Percentiles rank a stretch among this genome's conserved stretches.
Evolutionary conservation across 2,329 filamentous ascomycete species (phyloP).

Genomic region (Hypoxylon sp.): DNA sequence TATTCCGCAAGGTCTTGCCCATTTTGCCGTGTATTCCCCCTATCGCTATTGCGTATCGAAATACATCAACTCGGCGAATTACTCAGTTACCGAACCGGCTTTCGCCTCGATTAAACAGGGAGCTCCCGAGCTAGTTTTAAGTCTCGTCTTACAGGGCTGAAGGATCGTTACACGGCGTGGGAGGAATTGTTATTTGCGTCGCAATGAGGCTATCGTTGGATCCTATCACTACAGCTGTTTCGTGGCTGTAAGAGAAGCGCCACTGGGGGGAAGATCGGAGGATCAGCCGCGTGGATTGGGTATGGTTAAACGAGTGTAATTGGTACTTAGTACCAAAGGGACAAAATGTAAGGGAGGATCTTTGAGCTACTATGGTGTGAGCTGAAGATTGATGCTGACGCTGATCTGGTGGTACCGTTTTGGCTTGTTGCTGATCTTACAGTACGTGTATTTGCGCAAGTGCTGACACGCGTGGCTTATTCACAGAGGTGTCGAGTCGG

Average conservation of each 20-base stretch:
- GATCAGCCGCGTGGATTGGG: constrained; percentile 18
- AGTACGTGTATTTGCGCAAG: constrained; percentile 20
- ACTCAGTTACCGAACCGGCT: constrained; percentile 6
- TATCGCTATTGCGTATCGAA: constrained; percentile 40
- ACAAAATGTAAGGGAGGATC: constrained; percentile 28
- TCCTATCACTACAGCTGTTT: constrained; percentile 21
- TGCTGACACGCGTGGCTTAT: constrained; percentile 28
- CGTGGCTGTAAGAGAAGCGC: constrained; percentile 37
- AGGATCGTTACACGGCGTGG: constrained; percentile 12
- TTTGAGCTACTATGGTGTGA: constrained; percentile 13
- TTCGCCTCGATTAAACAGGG: constrained; percentile 18
- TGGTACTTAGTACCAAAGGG: constrained; percentile 64
- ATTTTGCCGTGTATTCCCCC: constrained; percentile 45
- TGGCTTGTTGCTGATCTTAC: constrained; percentile 27
- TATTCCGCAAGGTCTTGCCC: constrained; percentile 45
- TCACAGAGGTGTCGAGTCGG: constrained; percentile 1
- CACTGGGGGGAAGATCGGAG: constrained; percentile 32
- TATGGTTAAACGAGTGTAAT: constrained; percentile 66
- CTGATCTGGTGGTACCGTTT: constrained; percentile 35
- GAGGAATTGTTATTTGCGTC: constrained; percentile 33
- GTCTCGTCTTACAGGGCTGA: constrained; percentile 21
- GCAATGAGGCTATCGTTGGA: constrained; percentile 33
- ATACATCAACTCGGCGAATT: constrained; percentile 49
- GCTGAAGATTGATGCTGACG: constrained; percentile 31
- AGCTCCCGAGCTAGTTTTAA: neutral